Evolutionary conservation across 2,329 filamentous ascomycete genomes (phyloP).

Genomic region (Cordyceps pruinosa): DNA sequence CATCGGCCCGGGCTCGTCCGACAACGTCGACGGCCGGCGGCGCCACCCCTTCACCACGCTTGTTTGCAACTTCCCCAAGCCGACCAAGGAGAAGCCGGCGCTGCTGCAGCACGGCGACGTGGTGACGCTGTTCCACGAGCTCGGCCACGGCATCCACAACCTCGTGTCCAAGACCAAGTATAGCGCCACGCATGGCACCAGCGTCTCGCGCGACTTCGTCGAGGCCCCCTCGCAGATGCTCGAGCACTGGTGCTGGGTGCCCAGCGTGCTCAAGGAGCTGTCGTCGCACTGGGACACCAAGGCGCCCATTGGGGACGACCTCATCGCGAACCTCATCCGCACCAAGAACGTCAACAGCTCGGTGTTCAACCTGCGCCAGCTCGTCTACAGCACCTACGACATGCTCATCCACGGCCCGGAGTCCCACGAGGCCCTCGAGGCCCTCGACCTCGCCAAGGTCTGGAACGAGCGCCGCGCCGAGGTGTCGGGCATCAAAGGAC

Average conservation of each 20-base stretch:
- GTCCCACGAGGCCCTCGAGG: constrained; percentile 58
- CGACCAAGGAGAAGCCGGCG: constrained; percentile 67
- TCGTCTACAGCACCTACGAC: constrained; percentile 45
- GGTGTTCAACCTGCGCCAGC: constrained; percentile 35
- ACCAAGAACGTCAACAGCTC: constrained; percentile 45
- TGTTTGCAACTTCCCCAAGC: constrained; percentile 82
- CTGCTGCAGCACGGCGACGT: constrained; percentile 79
- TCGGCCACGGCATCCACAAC: constrained; percentile 29
- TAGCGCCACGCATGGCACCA: constrained; percentile 29
- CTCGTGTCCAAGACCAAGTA: constrained; percentile 28
- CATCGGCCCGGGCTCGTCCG: constrained; percentile 63
- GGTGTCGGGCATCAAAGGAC: constrained; percentile 67
- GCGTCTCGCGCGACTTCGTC: constrained; percentile 28
- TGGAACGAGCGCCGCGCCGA: constrained; percentile 69
- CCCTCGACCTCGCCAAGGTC: constrained; percentile 54
- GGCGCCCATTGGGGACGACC: constrained; percentile 38
- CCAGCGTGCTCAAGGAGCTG: constrained; percentile 28
- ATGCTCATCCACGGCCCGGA: constrained; percentile 71
- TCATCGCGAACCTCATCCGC: constrained; percentile 41
- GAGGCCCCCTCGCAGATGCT: constrained; percentile 35
- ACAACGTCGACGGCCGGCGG: constrained; percentile 60
- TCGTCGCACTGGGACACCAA: constrained; percentile 40
- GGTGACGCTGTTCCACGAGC: constrained; percentile 68
- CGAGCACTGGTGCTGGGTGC: constrained; percentile 34
- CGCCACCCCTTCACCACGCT: constrained; percentile 72